Base-by-base conservation (phyloP, 257 asterid genomes). In the Jaltomata sinuosa region DNA sequence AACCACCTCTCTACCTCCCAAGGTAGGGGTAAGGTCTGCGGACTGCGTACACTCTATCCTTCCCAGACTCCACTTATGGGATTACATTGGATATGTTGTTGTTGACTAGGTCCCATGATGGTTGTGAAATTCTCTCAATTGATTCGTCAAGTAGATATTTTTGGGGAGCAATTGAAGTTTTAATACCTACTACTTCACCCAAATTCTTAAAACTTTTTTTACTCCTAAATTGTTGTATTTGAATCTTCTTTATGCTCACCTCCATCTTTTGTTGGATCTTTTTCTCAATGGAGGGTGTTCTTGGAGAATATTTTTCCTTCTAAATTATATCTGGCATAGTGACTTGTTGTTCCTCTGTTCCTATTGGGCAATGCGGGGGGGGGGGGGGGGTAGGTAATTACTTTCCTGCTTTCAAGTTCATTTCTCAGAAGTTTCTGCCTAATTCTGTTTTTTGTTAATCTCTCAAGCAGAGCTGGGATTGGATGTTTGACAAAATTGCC, bases 401-500 rank as follows among this genome's bases (percentile, higher is more conserved):
- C 38, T 74, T 65, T 38, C 85, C 29, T 65, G 18, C 40, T 81
- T 81, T 15, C 18, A 36, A 82, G 64, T 83, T 67, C 62, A 65
- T 83, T 49, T 27, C 14, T 21, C 18, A 18, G 53, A 21, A 21
- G 67, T 67, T 64, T 40, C 29, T 47, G 65, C 77, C 71, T 77
- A 77, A 77, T 16, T 74, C 36, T 77, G 42, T 18, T 27, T 4
- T 74, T 69, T 32, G n/a, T 79, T 27, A 10, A 80, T 34, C 50
- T 89, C 83, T 65, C 71, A 83, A 89, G 87, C 97, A 96, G 99
- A 89, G 88, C 86, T 96, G 99, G 98, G 89, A 88, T 65, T 94
- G 99, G 99, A 89, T 93, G 78, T 88, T 62, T 65, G 90, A 85
- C 84, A 89, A 89, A 82, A 82, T 96, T 49, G 55, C 94, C 64